These are phyloP conservation scores for Typha latifolia DNA, from an alignment of 176 grass and related monocot species.

Conservation along the genomic window DNA sequence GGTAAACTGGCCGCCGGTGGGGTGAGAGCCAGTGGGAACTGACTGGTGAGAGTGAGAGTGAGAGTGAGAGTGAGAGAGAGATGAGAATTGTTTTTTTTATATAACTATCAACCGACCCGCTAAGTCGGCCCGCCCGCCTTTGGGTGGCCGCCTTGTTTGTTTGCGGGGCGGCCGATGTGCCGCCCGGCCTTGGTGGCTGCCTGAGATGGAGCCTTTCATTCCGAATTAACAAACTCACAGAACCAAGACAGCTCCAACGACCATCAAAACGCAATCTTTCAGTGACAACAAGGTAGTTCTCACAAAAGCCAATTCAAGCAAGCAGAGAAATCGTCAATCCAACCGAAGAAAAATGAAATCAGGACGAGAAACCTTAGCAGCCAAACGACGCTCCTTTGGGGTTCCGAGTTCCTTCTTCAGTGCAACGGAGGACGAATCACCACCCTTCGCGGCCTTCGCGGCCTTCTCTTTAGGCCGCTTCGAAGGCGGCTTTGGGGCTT, in stretches of 20 bases:
- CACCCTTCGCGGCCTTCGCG: neutral
- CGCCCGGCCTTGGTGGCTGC: too few species aligned
- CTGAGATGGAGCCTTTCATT: neutral
- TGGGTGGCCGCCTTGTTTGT: too few species aligned
- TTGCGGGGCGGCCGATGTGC: too few species aligned
- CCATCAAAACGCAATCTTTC: neutral
- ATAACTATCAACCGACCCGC: too few species aligned
- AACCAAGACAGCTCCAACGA: neutral
- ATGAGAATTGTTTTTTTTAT: too few species aligned
- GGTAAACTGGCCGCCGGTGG: too few species aligned
- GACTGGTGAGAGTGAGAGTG: too few species aligned
- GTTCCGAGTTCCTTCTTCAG: neutral
- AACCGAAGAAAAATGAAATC: neutral
- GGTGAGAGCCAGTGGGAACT: too few species aligned
- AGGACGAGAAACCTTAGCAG: conserved; percentile 5
- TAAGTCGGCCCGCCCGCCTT: too few species aligned
- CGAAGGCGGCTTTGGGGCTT: neutral
- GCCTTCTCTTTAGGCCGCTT: neutral
- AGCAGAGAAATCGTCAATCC: neutral
- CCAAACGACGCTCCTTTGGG: conserved; percentile 6
- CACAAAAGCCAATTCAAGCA: neutral
- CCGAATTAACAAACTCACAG: neutral
- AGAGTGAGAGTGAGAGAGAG: too few species aligned
- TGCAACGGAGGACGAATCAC: too few species aligned
- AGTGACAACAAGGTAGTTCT: neutral